Evolutionary conservation across 1,139 yeast species (phyloP).

Genomic region (Blastobotrys petasosporus): DNA sequence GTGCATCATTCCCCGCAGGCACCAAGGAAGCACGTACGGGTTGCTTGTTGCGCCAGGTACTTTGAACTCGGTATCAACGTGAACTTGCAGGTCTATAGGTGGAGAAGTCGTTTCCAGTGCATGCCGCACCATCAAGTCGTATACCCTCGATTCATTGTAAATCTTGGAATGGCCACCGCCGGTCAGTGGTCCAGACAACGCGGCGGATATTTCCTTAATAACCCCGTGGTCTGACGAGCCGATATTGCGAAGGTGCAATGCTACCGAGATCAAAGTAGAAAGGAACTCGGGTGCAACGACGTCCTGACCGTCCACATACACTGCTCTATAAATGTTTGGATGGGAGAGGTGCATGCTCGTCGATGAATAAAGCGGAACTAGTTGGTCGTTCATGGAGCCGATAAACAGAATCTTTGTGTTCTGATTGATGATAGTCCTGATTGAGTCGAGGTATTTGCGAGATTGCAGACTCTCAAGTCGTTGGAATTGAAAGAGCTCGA

Average conservation of each 20-base stretch:
- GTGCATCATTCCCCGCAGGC: slow-evolving; percentile 72
- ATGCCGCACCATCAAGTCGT: slow-evolving; percentile 70
- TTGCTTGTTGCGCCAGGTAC: slow-evolving; percentile 46
- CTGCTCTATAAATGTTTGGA: slow-evolving; percentile 85
- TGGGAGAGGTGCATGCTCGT: slow-evolving; percentile 76
- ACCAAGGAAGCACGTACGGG: slow-evolving; percentile 90
- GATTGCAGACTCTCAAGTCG: slow-evolving; percentile 68
- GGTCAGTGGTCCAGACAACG: slow-evolving; percentile 83
- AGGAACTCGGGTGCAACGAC: slow-evolving; percentile 48
- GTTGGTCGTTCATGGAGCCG: slow-evolving; percentile 86
- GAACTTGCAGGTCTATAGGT: slow-evolving; percentile 22
- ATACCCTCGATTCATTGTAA: slow-evolving; percentile 80
- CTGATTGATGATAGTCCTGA: slow-evolving; percentile 56
- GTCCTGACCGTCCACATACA: slow-evolving; percentile 72
- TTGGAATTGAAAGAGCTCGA: slow-evolving; percentile 84
- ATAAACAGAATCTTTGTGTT: slow-evolving; percentile 75
- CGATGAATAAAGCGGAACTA: slow-evolving; percentile 88
- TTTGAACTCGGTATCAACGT: slow-evolving; percentile 25
- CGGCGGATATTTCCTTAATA: slow-evolving; percentile 71
- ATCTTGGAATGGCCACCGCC: slow-evolving; percentile 93
- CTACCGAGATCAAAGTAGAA: slow-evolving; percentile 46
- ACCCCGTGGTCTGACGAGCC: slow-evolving; percentile 39
- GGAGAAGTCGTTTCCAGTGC: slow-evolving; percentile 69
- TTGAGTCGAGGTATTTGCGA: slow-evolving; percentile 59
- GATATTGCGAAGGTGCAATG: slow-evolving; percentile 34